These are phyloP conservation scores for Ophiorrhiza pumila DNA, from an alignment of 257 asterid species.

Conservation along the genomic window DNA sequence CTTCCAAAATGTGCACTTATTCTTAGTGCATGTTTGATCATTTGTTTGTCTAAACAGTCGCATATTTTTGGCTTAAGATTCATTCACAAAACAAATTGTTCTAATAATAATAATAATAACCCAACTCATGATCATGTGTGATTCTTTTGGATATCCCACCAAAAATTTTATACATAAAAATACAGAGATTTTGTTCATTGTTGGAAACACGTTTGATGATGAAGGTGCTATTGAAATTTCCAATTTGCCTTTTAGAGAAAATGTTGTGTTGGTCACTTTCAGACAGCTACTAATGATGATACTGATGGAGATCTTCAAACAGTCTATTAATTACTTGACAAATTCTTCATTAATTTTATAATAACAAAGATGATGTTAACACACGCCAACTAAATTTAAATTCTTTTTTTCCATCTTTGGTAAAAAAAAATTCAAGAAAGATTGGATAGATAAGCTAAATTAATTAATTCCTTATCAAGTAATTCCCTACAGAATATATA, in stretches of 20 bases:
- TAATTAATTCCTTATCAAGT: too few species aligned
- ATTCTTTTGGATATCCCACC: background rate
- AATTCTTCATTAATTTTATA: background rate
- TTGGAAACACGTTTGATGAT: constrained; percentile 15
- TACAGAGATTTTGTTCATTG: background rate
- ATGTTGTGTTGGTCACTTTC: constrained; percentile 9
- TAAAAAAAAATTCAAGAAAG: too few species aligned
- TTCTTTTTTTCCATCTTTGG: too few species aligned
- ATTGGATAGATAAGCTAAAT: too few species aligned
- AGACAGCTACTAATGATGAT: constrained; percentile 11
- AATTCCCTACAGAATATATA: too few species aligned
- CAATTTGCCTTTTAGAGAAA: background rate
- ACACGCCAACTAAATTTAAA: background rate
- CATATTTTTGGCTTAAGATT: background rate
- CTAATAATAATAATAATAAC: background rate
- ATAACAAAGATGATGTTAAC: background rate
- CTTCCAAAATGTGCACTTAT: background rate
- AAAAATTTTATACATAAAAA: background rate
- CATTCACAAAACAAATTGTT: background rate
- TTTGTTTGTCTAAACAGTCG: background rate
- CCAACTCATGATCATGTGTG: constrained; percentile 2
- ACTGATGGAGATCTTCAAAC: background rate
- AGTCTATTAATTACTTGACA: background rate
- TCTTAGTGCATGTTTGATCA: too few species aligned
- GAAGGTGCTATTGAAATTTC: background rate